Base-by-base conservation (phyloP, 768 basidiomycete species). In the Suillus placidus region DNA sequence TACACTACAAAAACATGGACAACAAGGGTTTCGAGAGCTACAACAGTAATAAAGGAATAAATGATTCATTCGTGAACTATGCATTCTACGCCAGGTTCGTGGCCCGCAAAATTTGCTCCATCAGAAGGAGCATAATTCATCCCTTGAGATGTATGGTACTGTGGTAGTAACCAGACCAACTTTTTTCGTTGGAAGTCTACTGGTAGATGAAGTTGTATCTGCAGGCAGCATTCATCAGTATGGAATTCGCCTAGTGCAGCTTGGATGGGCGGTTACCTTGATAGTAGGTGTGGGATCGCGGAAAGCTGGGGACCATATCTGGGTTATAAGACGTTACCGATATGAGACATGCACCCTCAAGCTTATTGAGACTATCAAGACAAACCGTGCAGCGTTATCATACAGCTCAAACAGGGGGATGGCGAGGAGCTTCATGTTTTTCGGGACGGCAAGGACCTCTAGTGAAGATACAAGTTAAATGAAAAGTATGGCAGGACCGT, bases 391-490 rank as follows among this genome's bases (percentile, higher is more conserved):
- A 10, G 95, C 93, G 66, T 99, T 99, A 76, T 99, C 97, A 74
- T 99, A 99, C 16, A 99, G 82, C 78, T 99, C 97, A 73, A 97
- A 98, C 43, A 99, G 82, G 0, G 97, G 97, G 55, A 98, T 94
- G 20, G 96, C 97, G 49, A 97, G 88, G 9, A 99, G 87, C 75
- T 99, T 99, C 97, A 99, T 98, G 78, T 99, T 99, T 80, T 93
- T 94, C 0, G 97, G 97, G 4, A 99, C 96, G 0, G 95, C 94
- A 10, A 99, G 88, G 18, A 97, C 93, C 77, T 97, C 97, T 98
- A 77, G 26, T 64, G 35, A 62, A 61, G 23, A 26, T 40, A 60
- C 56, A n/a, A 56, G 32, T 35, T 51, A 8, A 54, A 63, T 14
- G 54, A 60, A 63, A 67, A 20, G 10, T 54, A 34, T 38, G 34